phyloP scores from a whole-genome alignment of 2,329 filamentous ascomycete species.

The Calonectria ilicicola region DNA sequence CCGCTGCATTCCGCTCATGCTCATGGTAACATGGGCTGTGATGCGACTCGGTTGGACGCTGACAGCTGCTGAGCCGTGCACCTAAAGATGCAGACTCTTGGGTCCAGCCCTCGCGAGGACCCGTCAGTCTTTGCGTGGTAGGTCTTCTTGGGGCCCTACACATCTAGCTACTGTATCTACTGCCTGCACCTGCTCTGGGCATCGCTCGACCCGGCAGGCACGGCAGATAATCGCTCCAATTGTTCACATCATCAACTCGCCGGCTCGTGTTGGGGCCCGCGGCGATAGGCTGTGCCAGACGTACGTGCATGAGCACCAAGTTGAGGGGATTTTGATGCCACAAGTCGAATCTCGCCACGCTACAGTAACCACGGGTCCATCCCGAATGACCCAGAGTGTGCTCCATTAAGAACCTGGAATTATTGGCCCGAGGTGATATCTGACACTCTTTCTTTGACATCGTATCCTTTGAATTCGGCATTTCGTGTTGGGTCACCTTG shows the following conservation, averaged over 20 bases:
- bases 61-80: conserved; percentile 25
- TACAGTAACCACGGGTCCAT: neutral
- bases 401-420: neutral
- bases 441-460: neutral
- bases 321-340: conserved; percentile 12
- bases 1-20: conserved; percentile 35
- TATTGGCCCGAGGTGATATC: conserved; percentile 3
- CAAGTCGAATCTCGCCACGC: conserved; percentile 11
- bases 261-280: neutral
- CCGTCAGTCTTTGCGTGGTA: conserved; percentile 10
- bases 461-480: neutral
- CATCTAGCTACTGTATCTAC: conserved; percentile 1
- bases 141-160: neutral
- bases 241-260: conserved; percentile 2
- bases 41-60: conserved; percentile 30
- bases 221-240: conserved; percentile 16
- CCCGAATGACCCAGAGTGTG: neutral
- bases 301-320: neutral
- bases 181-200: neutral
- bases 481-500: neutral
- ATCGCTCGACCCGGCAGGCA: conserved; percentile 19
- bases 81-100: conserved; percentile 16
- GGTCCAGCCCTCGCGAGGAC: conserved; percentile 3
- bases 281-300: neutral
- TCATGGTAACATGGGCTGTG: conserved; percentile 15